Evolutionary conservation across 768 basidiomycete genomes (phyloP), one percentile per base, ranked within the genome.

Genomic region (Suillus paluster): DNA sequence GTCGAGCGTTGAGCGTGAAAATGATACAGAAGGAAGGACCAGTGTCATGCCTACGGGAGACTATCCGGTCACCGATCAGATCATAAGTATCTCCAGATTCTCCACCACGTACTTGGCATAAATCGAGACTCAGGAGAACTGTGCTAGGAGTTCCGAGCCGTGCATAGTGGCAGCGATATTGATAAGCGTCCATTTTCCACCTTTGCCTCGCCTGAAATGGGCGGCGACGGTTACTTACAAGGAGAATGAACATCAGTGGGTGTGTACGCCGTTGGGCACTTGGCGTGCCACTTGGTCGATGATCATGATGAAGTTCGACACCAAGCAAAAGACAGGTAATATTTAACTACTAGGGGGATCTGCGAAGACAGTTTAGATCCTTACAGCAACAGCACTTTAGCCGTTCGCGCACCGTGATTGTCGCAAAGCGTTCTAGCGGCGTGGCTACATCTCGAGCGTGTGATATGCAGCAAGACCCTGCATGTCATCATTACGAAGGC

Each of bases 341-440:
- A n/a, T n/a, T n/a, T n/a, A n/a, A n/a, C n/a, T n/a, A n/a, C 38
- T 27, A 55, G 23, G 7, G 54, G 2, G 17, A 55, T 39, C 54
- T 55, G 54, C 38, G 36, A 2, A 55, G 54, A 11, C 10, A 39
- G 10, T 15, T 55, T 39, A 55, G 38, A 19, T 54, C 41, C 25
- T 11, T 46, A 23, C 41, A 46, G n/a, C 39, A 15, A 34, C 41
- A 41, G 23, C 11, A 49, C 46, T 1, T n/a, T 33, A n/a, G 38
- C 34, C 44, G 41, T 19, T 25, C 17, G 63, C 68, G 70, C 41
- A 74, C 71, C 3, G 55, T 44, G 21, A 57, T 58, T 65, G 9
- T 65, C 58, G n/a, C 67, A 68, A 3, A 74, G 63, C 3, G 53
- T 63, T 53, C 46, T 56, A 33, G 66, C 67, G 7, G 66, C 71